Conservation (phyloP, 805 yeast genomes). For the Wickerhamomyces chaumierensis region DNA sequence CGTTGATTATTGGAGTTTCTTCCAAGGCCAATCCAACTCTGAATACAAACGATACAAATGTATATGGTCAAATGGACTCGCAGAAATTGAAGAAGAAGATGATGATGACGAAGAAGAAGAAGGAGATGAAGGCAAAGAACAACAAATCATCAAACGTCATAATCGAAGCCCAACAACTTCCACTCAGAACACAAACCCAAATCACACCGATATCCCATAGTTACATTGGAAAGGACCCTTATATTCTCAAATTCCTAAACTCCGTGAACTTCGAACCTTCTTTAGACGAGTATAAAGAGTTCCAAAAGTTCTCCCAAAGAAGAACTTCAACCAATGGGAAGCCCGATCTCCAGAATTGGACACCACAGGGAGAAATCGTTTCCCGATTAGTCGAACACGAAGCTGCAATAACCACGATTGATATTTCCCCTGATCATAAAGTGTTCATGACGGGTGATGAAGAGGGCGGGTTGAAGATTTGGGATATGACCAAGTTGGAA, state of each 20-base stretch:
- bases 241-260: slow-evolving; percentile 44
- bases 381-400: slow-evolving; percentile 55
- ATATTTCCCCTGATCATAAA: slow-evolving; percentile 47
- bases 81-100: no score
- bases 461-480: slow-evolving; percentile 58
- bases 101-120: no score
- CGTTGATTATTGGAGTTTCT: slow-evolving; percentile 21
- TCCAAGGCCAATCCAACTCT: slow-evolving; percentile 29
- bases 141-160: not conserved
- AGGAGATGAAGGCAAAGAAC: no score
- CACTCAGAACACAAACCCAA: slow-evolving; percentile 4
- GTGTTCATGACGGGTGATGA: slow-evolving; percentile 73
- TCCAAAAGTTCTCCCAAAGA: slow-evolving; percentile 33
- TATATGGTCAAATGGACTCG: slow-evolving; percentile 33
- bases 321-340: slow-evolving; percentile 2
- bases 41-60: slow-evolving; percentile 27
- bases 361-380: slow-evolving; percentile 42
- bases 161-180: slow-evolving; percentile 4
- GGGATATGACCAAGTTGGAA: slow-evolving; percentile 65
- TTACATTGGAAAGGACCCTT: slow-evolving; percentile 59
- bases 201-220: slow-evolving; percentile 32
- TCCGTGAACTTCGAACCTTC: slow-evolving; percentile 44
- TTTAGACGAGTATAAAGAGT: slow-evolving; percentile 52
- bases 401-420: slow-evolving; percentile 45
- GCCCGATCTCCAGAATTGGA: slow-evolving; percentile 12